Evolutionary conservation across 805 yeast species (phyloP).

Genomic region (Jamesozyma jinghongensis): DNA sequence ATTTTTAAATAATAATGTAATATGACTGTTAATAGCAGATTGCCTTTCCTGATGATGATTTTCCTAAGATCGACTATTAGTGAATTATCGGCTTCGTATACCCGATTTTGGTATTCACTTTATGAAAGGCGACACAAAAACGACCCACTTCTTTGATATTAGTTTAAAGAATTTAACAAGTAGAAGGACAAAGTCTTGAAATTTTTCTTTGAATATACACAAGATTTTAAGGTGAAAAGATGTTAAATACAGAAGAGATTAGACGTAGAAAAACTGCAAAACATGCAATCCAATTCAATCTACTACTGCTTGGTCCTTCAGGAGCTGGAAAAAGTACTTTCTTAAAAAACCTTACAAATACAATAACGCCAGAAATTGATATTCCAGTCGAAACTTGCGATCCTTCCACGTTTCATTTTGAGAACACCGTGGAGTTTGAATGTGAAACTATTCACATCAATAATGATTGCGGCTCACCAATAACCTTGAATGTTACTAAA

Average conservation of each 20-base stretch:
- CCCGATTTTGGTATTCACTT: too few relatives aligned
- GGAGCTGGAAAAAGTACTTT: slow-evolving; percentile 73
- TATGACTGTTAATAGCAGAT: neutral
- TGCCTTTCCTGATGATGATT: too few relatives aligned
- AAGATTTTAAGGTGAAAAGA: too few relatives aligned
- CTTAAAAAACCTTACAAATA: slow-evolving; percentile 43
- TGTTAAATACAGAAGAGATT: slow-evolving; percentile 30
- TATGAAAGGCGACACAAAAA: neutral
- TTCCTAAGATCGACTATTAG: too few relatives aligned
- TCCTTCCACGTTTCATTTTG: slow-evolving; percentile 2
- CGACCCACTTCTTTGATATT: too few relatives aligned
- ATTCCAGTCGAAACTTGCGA: neutral
- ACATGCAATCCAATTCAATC: slow-evolving; percentile 52
- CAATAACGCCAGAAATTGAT: neutral
- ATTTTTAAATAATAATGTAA: neutral
- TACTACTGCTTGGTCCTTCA: slow-evolving; percentile 63
- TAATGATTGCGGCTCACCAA: slow-evolving; percentile 14
- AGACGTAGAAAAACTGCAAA: slow-evolving; percentile 55
- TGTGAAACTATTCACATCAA: slow-evolving; percentile 1
- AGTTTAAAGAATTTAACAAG: too few relatives aligned
- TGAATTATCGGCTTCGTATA: too few relatives aligned
- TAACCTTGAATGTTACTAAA: slow-evolving; percentile 51
- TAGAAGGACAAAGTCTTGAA: too few relatives aligned
- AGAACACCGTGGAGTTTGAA: neutral
- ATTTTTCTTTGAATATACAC: too few relatives aligned